Conservation (phyloP, 352 stramenopile species). For the Aphanomyces euteiches region DNA sequence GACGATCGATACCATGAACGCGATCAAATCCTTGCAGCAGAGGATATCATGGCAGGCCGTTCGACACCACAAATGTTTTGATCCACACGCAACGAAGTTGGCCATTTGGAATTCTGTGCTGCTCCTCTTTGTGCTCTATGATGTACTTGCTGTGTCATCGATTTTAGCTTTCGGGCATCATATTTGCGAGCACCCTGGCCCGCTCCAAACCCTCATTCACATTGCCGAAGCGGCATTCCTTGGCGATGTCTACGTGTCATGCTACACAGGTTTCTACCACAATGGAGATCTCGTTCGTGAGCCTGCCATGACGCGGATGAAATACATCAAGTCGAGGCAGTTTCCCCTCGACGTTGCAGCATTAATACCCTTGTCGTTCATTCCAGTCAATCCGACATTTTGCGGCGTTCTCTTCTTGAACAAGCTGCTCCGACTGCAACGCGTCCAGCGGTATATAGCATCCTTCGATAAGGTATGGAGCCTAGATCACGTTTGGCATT, state of each 20-base stretch:
- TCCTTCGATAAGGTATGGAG: slow-evolving; percentile 15
- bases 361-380: slow-evolving; percentile 43
- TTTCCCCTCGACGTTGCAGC: slow-evolving; percentile 53
- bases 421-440: slow-evolving; percentile 48
- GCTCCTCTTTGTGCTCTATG: slow-evolving; percentile 51
- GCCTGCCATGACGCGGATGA: slow-evolving; percentile 45
- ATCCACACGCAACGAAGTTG: slow-evolving; percentile 56
- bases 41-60: not conserved
- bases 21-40: not conserved
- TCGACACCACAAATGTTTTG: slow-evolving; percentile 46
- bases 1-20: too few species aligned
- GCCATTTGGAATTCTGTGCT: slow-evolving; percentile 51
- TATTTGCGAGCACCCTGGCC: not conserved
- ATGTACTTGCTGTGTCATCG: slow-evolving; percentile 48
- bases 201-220: slow-evolving; percentile 36
- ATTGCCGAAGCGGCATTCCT: slow-evolving; percentile 54
- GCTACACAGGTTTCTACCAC: slow-evolving; percentile 69
- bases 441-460: not conserved
- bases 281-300: slow-evolving; percentile 61
- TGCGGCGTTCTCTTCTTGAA: slow-evolving; percentile 49
- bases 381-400: slow-evolving; percentile 33
- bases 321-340: slow-evolving; percentile 51
- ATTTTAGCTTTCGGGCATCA: slow-evolving; percentile 39
- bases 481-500: not conserved
- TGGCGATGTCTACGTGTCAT: slow-evolving; percentile 60